Base-by-base conservation (phyloP, 371 early-diverging fungal species). In the Apophysomyces ossiformis region DNA sequence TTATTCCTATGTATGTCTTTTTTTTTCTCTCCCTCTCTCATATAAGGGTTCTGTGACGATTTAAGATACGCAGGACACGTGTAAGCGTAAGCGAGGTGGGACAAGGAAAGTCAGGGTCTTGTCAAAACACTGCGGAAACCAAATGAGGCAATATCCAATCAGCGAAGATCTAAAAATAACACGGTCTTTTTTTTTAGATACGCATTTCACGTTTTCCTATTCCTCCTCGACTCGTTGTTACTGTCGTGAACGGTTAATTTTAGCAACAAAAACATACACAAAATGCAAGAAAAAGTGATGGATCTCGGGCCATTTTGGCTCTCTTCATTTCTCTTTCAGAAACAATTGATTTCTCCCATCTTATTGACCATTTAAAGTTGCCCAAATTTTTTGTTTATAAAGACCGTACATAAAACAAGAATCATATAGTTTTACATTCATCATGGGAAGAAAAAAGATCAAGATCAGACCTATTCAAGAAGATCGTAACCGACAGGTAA, bases 381-480 rank as follows among this genome's bases (percentile, higher is more conserved):
- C 32, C 54, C 54, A 18, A 5, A 32, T 50, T 50, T 26, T 26
- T 26, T 50, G 54, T 50, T 50, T 50, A 50, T 21, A 16, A 50
- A 16, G n/a, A 50, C 32, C 32, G 32, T 21, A 50, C 21, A 50
- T 7, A 50, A 21, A 50, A 26, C 32, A 26, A 26, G 3, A 26
- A 26, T 2, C 32, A 26, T 26, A 26, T 26, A 26, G 32, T 26
- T 26, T 26, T 26, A 2, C 32, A 66, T 45, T 60, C n/a, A 62
- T 67, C 59, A 74, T 74, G 74, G 74, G 74, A 39, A 70, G 74
- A 56, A 70, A 70, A 56, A 74, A 74, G 39, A 74, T 74, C 45
- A 74, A 74, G 66, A 74, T 74, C 60, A 67, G 62, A 44, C 70
- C 74, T 35, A 74, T 74, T 66, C 65, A 65, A 54, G 70, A 70